Base-by-base conservation (phyloP, 2,329 filamentous ascomycete genomes). In the Trichoderma sp. region DNA sequence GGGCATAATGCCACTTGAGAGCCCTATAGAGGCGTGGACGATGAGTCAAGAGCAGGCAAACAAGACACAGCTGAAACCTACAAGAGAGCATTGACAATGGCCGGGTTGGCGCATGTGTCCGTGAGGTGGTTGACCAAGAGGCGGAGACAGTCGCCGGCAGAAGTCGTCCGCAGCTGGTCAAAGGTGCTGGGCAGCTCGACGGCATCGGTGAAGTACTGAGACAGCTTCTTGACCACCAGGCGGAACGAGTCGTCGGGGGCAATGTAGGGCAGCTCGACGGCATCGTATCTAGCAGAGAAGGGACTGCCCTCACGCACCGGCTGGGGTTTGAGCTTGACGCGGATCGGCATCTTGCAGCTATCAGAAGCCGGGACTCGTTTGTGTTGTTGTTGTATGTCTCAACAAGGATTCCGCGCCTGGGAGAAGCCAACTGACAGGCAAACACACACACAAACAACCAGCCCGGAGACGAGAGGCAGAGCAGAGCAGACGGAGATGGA, bases 41-140 rank as follows among this genome's bases (percentile, higher is more conserved):
- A 67, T 74, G 24, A 66, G 62, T 73, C 19, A 37, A 37, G 11
- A 49, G n/a, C n/a, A 49, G 33, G 59, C 21, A 43, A 13, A 10
- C 33, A 68, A 24, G 21, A 57, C 21, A 13, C 19, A 43, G 29
- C 6, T 7, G 8, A 7, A 33, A 86, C 89, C 78, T 81, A 93
- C 90, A 94, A 81, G 37, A 94, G 81, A 61, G 91, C 91, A 75
- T 91, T 91, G 56, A 94, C 89, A 67, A 92, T 87, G 70, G 87
- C 88, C 5, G 87, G 88, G 76, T 94, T 91, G 69, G 87, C 88
- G 74, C 90, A 89, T 24, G 85, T 85, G 27, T 83, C 77, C 65
- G 84, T 85, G 35, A 94, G 83, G 76, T 93, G 87, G 52, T 88
- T 85, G 59, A 92, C 88, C 67, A 94, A 81, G 27, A 79, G 76